A percentile compares a stretch with the other conserved stretches of the same genome.
Conservation (phyloP, 2,329 filamentous ascomycete species). For the Colletotrichum salicis region DNA sequence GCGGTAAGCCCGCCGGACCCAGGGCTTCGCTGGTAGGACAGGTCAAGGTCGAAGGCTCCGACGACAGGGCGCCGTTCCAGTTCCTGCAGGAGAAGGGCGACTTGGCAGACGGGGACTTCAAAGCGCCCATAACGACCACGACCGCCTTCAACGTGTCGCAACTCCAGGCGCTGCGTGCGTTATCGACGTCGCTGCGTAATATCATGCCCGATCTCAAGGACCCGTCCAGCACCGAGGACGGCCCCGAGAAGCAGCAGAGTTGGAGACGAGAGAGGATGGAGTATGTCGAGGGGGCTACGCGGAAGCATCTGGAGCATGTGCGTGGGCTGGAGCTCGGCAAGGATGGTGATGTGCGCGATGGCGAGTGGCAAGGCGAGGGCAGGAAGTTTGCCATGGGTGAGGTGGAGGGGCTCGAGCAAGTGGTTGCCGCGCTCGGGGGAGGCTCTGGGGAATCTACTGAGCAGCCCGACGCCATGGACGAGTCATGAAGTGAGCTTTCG, state of each 20-base stretch:
- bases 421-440: constrained; percentile 57
- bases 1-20: constrained; percentile 40
- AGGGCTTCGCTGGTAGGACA: constrained; percentile 32
- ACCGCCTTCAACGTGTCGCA: constrained; percentile 85
- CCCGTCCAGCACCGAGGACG: constrained; percentile 38
- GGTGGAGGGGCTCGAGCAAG: constrained; percentile 66
- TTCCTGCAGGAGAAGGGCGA: constrained; percentile 67
- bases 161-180: constrained; percentile 78
- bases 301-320: constrained; percentile 78
- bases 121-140: constrained; percentile 73
- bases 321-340: constrained; percentile 73
- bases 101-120: constrained; percentile 61
- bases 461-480: constrained; percentile 31
- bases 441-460: constrained; percentile 35
- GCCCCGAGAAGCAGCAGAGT: constrained; percentile 55
- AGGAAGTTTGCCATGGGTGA: constrained; percentile 61
- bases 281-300: constrained; percentile 85
- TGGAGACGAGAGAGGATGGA: constrained; percentile 78
- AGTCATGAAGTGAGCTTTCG: constrained; percentile 14
- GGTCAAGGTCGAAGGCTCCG: constrained; percentile 40
- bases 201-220: constrained; percentile 71
- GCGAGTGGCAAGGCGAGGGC: constrained; percentile 70
- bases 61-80: constrained; percentile 54
- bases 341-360: constrained; percentile 71
- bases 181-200: constrained; percentile 69